phyloP scores from a whole-genome alignment of 2,329 filamentous ascomycete species.

The Phaeosphaeria sp. region DNA sequence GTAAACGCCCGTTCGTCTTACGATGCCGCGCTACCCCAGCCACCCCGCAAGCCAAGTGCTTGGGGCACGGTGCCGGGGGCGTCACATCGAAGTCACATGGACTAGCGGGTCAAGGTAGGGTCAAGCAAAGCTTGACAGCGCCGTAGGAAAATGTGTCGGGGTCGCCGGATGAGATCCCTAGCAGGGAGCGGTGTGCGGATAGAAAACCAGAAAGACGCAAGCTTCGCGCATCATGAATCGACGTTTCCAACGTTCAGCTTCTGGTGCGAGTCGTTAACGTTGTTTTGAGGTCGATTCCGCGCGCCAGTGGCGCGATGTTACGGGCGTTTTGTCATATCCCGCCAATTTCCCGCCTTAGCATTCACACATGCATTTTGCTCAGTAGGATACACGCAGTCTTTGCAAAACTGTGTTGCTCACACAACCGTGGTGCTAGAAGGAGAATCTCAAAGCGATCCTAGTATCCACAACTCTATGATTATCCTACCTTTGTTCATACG shows the following conservation, averaged over 20 bases:
- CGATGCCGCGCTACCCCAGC: constrained; percentile 12
- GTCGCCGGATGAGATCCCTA: constrained; percentile 22
- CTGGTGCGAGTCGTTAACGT: constrained; percentile 10
- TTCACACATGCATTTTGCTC: neutral
- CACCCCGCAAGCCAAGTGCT: constrained; percentile 30
- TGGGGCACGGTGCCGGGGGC: constrained; percentile 16
- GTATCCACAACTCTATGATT: neutral
- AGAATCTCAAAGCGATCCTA: neutral
- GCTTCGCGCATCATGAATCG: constrained; percentile 15
- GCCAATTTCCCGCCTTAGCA: neutral
- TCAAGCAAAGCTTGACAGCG: constrained; percentile 6
- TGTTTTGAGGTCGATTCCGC: neutral
- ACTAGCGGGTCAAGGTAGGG: neutral
- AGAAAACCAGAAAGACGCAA: constrained; percentile 16
- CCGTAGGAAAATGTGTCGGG: neutral
- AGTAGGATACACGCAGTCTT: neutral
- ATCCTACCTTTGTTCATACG: neutral
- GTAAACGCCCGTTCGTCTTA: constrained; percentile 21
- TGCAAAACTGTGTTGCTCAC: neutral
- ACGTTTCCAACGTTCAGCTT: neutral
- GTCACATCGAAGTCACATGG: constrained; percentile 10
- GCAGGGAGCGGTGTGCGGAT: constrained; percentile 22
- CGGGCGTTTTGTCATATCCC: neutral
- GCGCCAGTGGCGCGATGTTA: neutral
- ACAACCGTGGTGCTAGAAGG: neutral